Evolutionary conservation across 441 rosid species (phyloP), one percentile per base, ranked within the genome.

Genomic region (Capsella rubella): DNA sequence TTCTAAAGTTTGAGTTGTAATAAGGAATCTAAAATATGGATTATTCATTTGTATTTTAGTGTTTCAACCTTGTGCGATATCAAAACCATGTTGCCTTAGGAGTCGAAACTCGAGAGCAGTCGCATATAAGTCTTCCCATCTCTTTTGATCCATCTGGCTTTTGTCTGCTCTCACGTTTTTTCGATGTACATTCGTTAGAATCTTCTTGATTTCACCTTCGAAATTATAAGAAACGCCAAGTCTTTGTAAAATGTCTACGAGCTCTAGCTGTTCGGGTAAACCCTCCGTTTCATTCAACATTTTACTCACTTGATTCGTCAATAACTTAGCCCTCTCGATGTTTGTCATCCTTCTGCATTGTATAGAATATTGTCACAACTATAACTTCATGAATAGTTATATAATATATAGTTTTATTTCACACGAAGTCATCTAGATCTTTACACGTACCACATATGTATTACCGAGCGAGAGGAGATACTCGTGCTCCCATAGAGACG

Each of bases 221-320:
- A 62, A 82, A 15, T 75, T 81, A 55, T 78, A 72, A 12, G 79
- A 72, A 9, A 82, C 5, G 15, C 85, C 87, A n/a, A 84, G 82
- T 55, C 84, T 76, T 32, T 82, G 74, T 39, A 84, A 31, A 18
- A 45, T 16, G 34, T 81, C 83, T 46, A 84, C 58, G 3, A 82
- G 58, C n/a, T 80, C 85, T 3, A 77, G 71, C 18, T 53, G 72
- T 9, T 72, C 62, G 3, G 62, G 4, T 31, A 51, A 50, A 13
- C 61, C 61, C 16, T 61, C 27, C 40, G 40, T 4, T 42, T 60
- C 57, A 50, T 6, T 6, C 8, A 71, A 13, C 8, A 27, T 28
- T 58, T 51, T 52, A 31, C 68, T 16, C 43, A 71, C 75, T 67
- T 49, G 40, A 32, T 35, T 8, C 40, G 61, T 61, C 52, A 71